Base-by-base conservation (phyloP, 2,329 filamentous ascomycete genomes). In the Chrysosphaeria jannelii region DNA sequence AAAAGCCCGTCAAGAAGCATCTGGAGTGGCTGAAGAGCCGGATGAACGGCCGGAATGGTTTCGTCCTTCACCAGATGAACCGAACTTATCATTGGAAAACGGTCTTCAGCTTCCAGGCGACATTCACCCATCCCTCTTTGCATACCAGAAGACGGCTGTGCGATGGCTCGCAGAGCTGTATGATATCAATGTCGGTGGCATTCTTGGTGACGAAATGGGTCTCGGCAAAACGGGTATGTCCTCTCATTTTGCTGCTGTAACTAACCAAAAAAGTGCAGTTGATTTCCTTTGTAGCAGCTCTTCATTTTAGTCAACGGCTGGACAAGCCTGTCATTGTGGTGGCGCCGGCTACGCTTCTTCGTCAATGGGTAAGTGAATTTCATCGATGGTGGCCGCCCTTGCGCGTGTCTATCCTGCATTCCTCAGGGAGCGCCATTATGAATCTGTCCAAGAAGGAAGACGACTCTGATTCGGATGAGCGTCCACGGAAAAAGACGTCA, bases 311-410 rank as follows among this genome's bases (percentile, higher is more conserved):
- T 44, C 72, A 69, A 33, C 72, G 66, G 36, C 57, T 93, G 12
- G 60, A 57, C 12, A 75, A 75, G 28, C 85, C 85, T 1, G 65
- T 88, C 20, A 75, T 97, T 28, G 60, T 97, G 6, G 78, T 97
- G 4, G 79, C 78, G 23, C 85, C 85, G 2, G 81, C 81, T 4
- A 97, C 85, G 0, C 70, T 97, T 13, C 67, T 97, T 47, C 71
- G 76, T 29, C 85, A 97, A 40, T 97, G 85, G 85, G 85, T 91
- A 8, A 89, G 88, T 31, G 85, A 97, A 38, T 93, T 97, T 35
- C 88, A 97, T 44, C 65, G 69, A 8, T 97, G 88, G 88, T 97
- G 88, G 88, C 85, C 85, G n/a, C 69, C 85, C n/a, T 51, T 97
- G 15, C 62, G 88, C 20, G 85, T 97, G 5, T 89, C 79, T 0